phyloP scores from a whole-genome alignment of 306 rosid species.

The Betula pendula region DNA sequence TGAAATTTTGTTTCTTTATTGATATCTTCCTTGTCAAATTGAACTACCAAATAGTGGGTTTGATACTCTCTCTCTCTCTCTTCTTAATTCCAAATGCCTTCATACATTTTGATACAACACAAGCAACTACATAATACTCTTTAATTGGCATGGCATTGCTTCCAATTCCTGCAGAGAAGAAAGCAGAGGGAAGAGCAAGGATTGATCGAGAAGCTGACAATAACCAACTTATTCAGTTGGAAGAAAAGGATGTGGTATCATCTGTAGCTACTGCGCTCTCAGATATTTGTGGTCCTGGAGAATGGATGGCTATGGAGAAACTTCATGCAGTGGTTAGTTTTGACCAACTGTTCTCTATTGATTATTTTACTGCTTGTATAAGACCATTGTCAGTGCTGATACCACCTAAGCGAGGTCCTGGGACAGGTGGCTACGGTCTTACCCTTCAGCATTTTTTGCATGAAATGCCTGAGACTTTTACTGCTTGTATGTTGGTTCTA shows the following conservation, averaged over 20 bases:
- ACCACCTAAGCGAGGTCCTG: not conserved
- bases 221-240: slow-evolving; percentile 83
- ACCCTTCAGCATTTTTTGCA: not conserved
- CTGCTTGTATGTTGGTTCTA: not conserved
- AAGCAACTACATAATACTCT: slow-evolving; percentile 3
- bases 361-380: not conserved
- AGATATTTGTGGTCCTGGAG: slow-evolving; percentile 98
- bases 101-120: not conserved
- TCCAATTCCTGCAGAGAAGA: slow-evolving; percentile 64
- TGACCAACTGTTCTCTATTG: slow-evolving; percentile 16
- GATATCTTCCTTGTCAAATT: not conserved
- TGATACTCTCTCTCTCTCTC: not conserved
- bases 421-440: not conserved
- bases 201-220: slow-evolving; percentile 86
- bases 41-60: not conserved
- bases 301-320: slow-evolving; percentile 99
- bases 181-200: slow-evolving; percentile 83
- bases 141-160: slow-evolving; percentile 23
- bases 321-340: slow-evolving; percentile 85
- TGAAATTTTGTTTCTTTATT: not conserved
- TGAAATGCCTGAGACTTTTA: not conserved
- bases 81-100: not conserved
- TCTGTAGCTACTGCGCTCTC: slow-evolving; percentile 97
- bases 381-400: not conserved
- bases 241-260: slow-evolving; percentile 98